phyloP scores from a whole-genome alignment of 345 rosid species.

The Corymbia maculata region DNA sequence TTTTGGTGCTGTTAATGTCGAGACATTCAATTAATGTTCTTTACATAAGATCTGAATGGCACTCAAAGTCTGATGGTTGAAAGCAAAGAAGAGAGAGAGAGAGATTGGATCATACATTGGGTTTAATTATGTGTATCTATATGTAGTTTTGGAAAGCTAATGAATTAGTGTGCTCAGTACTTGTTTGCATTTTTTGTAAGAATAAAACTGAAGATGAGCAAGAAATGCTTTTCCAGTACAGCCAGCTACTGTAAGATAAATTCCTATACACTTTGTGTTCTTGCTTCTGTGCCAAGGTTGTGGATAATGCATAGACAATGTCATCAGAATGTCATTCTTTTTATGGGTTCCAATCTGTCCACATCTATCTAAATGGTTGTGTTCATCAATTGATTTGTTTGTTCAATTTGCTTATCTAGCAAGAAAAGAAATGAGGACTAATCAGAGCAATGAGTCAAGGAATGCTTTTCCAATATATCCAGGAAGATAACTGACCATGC shows the following conservation, averaged over 20 bases:
- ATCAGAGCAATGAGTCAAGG: background rate
- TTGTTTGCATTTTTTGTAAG: background rate
- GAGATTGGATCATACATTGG: background rate
- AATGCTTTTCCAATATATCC: background rate
- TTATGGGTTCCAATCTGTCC: conserved; percentile 98
- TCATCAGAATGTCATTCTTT: conserved; percentile 94
- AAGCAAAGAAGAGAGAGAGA: background rate
- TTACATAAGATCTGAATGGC: background rate
- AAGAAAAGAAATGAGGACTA: background rate
- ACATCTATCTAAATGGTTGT: conserved; percentile 44
- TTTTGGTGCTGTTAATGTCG: background rate
- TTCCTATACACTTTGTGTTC: background rate
- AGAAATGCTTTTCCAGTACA: background rate
- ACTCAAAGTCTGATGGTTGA: background rate
- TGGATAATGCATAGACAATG: conserved; percentile 95
- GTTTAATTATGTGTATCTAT: background rate
- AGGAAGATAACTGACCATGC: background rate
- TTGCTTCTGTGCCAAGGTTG: conserved; percentile 33
- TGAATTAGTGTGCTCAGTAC: background rate
- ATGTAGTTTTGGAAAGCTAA: background rate
- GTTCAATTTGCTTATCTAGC: background rate
- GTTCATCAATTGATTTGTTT: background rate
- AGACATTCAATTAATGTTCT: background rate
- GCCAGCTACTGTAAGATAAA: background rate
- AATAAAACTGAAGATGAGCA: background rate